Evolutionary conservation across 2,329 filamentous ascomycete genomes (phyloP), one percentile per base, ranked within the genome.

Genomic region (Blastomyces percursus): DNA sequence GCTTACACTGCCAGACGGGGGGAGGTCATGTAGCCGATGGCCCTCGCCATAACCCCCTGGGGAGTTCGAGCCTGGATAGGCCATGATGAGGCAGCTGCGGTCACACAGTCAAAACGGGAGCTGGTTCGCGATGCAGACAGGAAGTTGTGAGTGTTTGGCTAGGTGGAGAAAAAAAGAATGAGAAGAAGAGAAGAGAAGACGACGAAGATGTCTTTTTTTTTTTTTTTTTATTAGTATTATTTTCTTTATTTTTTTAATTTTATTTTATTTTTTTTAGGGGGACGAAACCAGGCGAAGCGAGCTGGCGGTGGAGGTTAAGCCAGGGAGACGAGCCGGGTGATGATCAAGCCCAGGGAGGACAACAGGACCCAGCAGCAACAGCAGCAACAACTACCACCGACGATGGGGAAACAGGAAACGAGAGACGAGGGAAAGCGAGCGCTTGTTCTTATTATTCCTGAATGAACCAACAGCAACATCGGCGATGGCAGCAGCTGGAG

Each of bases 21-120:
- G 82, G 42, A 90, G 79, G 71, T 90, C 86, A 71, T 89, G 85
- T 71, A 90, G 75, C 64, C 80, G 82, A 73, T 90, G 86, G 69
- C 84, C 82, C 62, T 84, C 82, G 63, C 83, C 79, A 68, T 85
- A 87, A 62, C 82, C 82, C 67, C 83, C 79, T 65, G 75, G 77
- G 72, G 79, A 77, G 64, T 81, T 80, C 71, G 78, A 76, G 72
- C 84, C 83, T 76, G 84, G 83, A 76, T 88, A 88, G 71, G 86
- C 86, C 83, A 85, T 85, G 74, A 69, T 79, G 64, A 61, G 60
- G 50, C 54, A 62, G 56, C 35, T 42, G 65, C 62, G 65, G 57
- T 62, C 51, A 60, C 51, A 60, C 63, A 64, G 63, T 48, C 58
- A 64, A 61, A 50, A 63, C 56, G 64, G 60, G 63, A 59, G 62